Evolutionary conservation across 2,329 filamentous ascomycete species (phyloP).

Genomic region (Ophiostoma sp.): DNA sequence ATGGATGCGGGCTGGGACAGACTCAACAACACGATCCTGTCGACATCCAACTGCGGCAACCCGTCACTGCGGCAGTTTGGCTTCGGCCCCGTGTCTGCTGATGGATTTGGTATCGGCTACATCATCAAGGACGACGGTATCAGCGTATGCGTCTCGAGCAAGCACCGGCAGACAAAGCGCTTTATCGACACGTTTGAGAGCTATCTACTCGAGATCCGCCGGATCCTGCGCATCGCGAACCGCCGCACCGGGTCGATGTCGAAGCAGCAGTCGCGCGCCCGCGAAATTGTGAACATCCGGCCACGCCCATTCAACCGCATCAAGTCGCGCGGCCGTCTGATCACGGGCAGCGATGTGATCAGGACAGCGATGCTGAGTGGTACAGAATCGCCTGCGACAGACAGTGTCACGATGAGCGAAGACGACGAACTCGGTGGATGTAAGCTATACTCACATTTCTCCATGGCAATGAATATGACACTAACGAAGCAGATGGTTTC

Average conservation of each 20-base stretch:
- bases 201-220: slow-evolving; percentile 85
- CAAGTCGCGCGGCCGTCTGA: slow-evolving; percentile 68
- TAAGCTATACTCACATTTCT: slow-evolving; percentile 46
- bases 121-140: slow-evolving; percentile 95
- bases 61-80: slow-evolving; percentile 91
- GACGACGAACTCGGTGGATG: slow-evolving; percentile 89
- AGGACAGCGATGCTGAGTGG: slow-evolving; percentile 42
- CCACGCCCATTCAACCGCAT: slow-evolving; percentile 43
- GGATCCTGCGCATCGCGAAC: slow-evolving; percentile 67
- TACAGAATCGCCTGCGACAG: slow-evolving; percentile 58
- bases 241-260: slow-evolving; percentile 32
- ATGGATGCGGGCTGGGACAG: slow-evolving; percentile 88
- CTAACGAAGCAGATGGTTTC: slow-evolving; percentile 71
- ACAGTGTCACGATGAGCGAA: slow-evolving; percentile 68
- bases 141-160: slow-evolving; percentile 85
- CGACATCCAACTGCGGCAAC: slow-evolving; percentile 98
- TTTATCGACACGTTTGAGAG: slow-evolving; percentile 85
- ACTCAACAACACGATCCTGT: slow-evolving; percentile 88
- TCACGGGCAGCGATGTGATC: slow-evolving; percentile 52
- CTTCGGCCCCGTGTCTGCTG: slow-evolving; percentile 87
- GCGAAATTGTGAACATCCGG: slow-evolving; percentile 45
- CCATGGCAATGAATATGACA: slow-evolving; percentile 19
- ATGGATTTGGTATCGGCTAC: slow-evolving; percentile 96
- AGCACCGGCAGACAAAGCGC: slow-evolving; percentile 86
- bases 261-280: slow-evolving; percentile 45